phyloP scores from a whole-genome alignment of 305 asterid genomes.

The Coffea humblotiana region DNA sequence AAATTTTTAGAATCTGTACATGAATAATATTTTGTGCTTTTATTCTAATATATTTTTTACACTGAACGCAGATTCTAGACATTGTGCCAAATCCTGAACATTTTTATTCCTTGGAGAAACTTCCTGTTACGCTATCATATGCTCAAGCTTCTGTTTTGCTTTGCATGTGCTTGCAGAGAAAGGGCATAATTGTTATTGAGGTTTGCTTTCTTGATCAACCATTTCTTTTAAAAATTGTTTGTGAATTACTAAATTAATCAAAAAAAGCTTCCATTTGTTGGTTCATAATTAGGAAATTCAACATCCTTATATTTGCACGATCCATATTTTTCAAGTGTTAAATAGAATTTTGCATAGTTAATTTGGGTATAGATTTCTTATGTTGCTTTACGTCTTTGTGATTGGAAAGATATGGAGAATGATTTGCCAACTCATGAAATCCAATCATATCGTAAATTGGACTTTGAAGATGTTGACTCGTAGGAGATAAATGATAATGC shows the following conservation, averaged over 20 bases:
- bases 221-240: neutral
- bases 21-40: neutral
- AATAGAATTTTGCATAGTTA: too few species aligned
- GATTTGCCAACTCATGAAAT: too few species aligned
- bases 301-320: neutral
- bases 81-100: constrained; percentile 59
- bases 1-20: neutral
- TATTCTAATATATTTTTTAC: neutral
- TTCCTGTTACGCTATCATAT: constrained; percentile 71
- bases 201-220: constrained; percentile 36
- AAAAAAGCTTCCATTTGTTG: neutral
- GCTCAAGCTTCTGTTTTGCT: constrained; percentile 87
- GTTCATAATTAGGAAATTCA: neutral
- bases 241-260: neutral
- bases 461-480: too few species aligned
- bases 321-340: too few species aligned
- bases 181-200: constrained; percentile 59
- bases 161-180: constrained; percentile 80
- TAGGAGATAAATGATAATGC: too few species aligned
- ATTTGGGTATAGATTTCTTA: too few species aligned
- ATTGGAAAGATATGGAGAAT: too few species aligned
- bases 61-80: constrained; percentile 55
- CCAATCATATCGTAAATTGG: too few species aligned
- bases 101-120: constrained; percentile 65
- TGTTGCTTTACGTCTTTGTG: too few species aligned